Base-by-base conservation (phyloP, 192 early-diverging fungal species). In the Allomyces macrogynus region DNA sequence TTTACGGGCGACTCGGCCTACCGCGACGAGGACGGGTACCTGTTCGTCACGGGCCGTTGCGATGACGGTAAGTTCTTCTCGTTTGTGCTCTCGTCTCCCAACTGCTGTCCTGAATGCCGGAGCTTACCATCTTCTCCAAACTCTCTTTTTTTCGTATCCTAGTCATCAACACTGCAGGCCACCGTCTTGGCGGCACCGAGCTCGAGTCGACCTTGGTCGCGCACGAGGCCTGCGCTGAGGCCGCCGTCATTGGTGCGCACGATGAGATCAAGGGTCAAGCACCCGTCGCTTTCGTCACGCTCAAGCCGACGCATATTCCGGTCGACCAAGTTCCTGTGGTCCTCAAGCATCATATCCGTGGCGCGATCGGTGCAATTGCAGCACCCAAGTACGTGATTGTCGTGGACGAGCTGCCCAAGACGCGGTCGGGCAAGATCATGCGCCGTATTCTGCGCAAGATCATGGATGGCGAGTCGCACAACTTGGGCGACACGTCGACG, bases 401-500 rank as follows among this genome's bases (percentile, higher is more conserved):
- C 44, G 83, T 93, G 4, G 69, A 80, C 22, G 72, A 82, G 10
- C 66, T 93, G 69, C 91, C 91, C 27, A 93, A 93, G 72, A 93
- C 91, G 1, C 72, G 91, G 16, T 83, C 80, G 23, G 91, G 91
- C 20, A 93, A 93, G 74, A 84, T 93, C 24, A 67, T 93, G 68
- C 75, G 90, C 61, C 76, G 86, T 40, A 86, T 82, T 62, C 80
- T 93, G 42, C 77, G 90, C 18, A 78, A 76, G 67, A 88, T 88
- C 74, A 71, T 84, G 54, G 80, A 80, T 43, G 81, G 82, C 65
- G 92, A 97, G 67, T 73, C 84, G 7, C 83, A 86, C 71, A 84
- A 88, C 69, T 73, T 97, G 16, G 94, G 94, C 65, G 94, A 97
- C 68, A 77, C 89, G 67, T 82, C 78, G 23, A 94, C 94, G 16